Evolutionary conservation across 495 filamentous ascomycete species (phyloP).

Genomic region (Penicillium dipodomyicola): DNA sequence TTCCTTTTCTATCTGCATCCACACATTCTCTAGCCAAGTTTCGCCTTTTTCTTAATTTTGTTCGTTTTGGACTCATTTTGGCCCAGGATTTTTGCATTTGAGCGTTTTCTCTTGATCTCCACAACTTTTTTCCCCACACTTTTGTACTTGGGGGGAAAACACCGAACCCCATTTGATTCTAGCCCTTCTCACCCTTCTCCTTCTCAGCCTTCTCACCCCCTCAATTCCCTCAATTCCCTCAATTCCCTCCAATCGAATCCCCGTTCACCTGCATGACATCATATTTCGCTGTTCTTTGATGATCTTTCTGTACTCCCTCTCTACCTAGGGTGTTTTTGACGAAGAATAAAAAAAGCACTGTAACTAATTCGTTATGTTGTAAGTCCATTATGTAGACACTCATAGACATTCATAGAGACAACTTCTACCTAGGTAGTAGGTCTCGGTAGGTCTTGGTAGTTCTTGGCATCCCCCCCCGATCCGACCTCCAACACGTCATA

Average conservation of each 20-base stretch:
- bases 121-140: slow-evolving; percentile 15
- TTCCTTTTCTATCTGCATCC: slow-evolving; percentile 13
- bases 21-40: slow-evolving; percentile 8
- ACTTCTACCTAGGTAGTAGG: too few relatives aligned
- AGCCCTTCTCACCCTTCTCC: slow-evolving; percentile 1
- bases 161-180: slow-evolving; percentile 11
- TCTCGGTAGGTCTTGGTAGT: not conserved
- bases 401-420: too few relatives aligned
- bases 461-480: slow-evolving; percentile 1
- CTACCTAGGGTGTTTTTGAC: not conserved
- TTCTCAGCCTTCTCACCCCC: too few relatives aligned
- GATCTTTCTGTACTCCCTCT: slow-evolving; percentile 2
- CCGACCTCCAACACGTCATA: slow-evolving; percentile 12
- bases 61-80: slow-evolving; percentile 12
- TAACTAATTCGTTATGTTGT: too few relatives aligned
- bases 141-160: not conserved
- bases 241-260: not conserved
- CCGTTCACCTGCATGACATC: slow-evolving; percentile 12
- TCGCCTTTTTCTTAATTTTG: slow-evolving; percentile 1
- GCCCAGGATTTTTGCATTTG: slow-evolving; percentile 36
- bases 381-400: too few relatives aligned
- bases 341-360: not conserved
- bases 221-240: not conserved
- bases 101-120: slow-evolving; percentile 34
- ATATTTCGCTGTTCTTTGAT: slow-evolving; percentile 4